phyloP scores from a whole-genome alignment of 139 green algal genomes.

The Dunaliella sp. region DNA sequence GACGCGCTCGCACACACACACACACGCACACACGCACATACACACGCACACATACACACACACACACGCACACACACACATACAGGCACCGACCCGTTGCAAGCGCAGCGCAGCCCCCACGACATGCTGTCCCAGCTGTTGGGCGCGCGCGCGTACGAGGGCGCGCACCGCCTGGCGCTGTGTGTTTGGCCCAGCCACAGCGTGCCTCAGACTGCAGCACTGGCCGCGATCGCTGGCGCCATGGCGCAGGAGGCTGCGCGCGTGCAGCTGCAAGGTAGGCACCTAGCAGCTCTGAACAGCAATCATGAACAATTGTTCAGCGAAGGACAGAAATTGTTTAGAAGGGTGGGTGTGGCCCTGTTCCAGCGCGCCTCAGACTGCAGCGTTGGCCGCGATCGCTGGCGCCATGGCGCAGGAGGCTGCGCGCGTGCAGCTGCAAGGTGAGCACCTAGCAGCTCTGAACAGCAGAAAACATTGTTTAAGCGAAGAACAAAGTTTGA shows the following conservation, averaged over 20 bases:
- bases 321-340: neutral
- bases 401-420: slow-evolving; percentile 1
- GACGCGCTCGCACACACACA: neutral
- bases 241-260: neutral
- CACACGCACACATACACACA: slow-evolving; percentile 12
- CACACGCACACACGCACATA: neutral
- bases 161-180: slow-evolving; percentile 16
- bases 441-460: too few relatives aligned
- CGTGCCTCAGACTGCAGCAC: neutral
- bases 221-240: slow-evolving; percentile 21
- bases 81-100: slow-evolving; percentile 15
- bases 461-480: too few relatives aligned
- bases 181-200: slow-evolving; percentile 1
- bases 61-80: neutral
- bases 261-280: slow-evolving; percentile 18
- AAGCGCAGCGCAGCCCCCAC: slow-evolving; percentile 14
- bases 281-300: slow-evolving; percentile 5
- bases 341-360: too few relatives aligned
- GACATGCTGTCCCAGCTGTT: slow-evolving; percentile 37
- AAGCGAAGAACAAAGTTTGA: too few relatives aligned
- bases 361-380: too few relatives aligned
- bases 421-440: neutral
- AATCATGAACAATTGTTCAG: too few relatives aligned
- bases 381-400: slow-evolving; percentile 21
- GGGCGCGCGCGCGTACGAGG: slow-evolving; percentile 19